Conservation (phyloP, 2,329 filamentous ascomycete genomes). For the Xylaria hypoxylon region DNA sequence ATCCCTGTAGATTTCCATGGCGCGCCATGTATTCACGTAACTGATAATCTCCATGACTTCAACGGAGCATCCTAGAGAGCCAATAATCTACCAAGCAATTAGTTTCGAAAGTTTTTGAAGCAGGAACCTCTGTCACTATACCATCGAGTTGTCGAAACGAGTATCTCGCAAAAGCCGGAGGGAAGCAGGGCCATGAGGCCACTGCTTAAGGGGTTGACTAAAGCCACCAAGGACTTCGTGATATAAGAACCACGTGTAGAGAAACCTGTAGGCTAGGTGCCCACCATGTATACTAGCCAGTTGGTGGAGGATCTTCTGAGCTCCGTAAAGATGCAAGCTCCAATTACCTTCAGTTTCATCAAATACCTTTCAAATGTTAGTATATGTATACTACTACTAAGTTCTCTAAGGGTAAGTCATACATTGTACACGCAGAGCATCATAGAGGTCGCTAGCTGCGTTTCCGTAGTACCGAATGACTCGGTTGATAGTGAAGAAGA, state of each 20-base stretch:
- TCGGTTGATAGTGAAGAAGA: constrained; percentile 53
- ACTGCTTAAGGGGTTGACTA: constrained; percentile 52
- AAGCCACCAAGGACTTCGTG: constrained; percentile 60
- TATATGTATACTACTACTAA: neutral
- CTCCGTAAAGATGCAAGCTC: constrained; percentile 59
- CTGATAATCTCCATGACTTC: constrained; percentile 60
- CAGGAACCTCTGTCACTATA: constrained; percentile 34
- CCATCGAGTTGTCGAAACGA: constrained; percentile 50
- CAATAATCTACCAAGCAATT: constrained; percentile 55
- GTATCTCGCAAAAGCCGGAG: constrained; percentile 49
- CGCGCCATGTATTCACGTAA: constrained; percentile 54
- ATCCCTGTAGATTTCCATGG: constrained; percentile 49
- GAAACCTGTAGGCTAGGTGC: constrained; percentile 52
- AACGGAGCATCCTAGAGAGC: constrained; percentile 60
- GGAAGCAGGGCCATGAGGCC: constrained; percentile 45
- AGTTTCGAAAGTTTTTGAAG: constrained; percentile 15
- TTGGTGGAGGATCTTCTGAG: constrained; percentile 53
- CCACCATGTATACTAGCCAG: constrained; percentile 46
- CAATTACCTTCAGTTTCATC: constrained; percentile 61
- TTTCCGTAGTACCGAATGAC: constrained; percentile 50
- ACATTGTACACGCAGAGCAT: constrained; percentile 64
- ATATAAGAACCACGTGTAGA: constrained; percentile 61
- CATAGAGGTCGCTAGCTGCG: constrained; percentile 61
- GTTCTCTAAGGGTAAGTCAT: constrained; percentile 36
- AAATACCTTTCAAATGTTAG: constrained; percentile 55